Base-by-base conservation (phyloP, 805 yeast genomes). In the Candida ficus region DNA sequence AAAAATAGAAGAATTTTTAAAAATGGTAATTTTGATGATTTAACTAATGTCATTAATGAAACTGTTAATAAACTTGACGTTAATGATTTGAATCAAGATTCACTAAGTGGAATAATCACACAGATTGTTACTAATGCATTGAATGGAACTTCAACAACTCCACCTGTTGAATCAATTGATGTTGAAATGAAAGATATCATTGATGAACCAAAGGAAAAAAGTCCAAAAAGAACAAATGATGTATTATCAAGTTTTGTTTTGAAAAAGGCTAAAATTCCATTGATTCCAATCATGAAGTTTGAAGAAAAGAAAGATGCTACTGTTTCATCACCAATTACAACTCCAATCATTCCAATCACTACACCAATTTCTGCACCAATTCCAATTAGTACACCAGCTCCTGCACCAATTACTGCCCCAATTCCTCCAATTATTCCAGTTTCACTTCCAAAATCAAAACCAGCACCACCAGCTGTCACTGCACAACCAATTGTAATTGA, bases 1-100 rank as follows among this genome's bases (percentile, higher is more conserved):
- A 76, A 78, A 49, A 73, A 72, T 42, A 78, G 76, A 53, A 64
- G 95, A 39, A 48, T 78, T 29, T 65, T 69, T 38, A 71, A 75
- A 54, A 70, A 50, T 32, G 57, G 57, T 14, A 60, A 58, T 22
- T 38, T 54, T 29, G 62, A 58, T 35, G 61, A 58, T 22, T 39
- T 60, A 29, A 48, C 58, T 16, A 35, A 41, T 27, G 44, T 58
- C 16, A 52, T 62, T 28, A 48, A 53, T 32, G 58, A 55, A 36
- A 47, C 56, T 4, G 46, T 60, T 40, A 49, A 21, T 41, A 68
- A 66, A 20, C 68, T 82, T 17, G 62, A 68, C 5, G 71, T 78
- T 0, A 63, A 64, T 6, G 79, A 77, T 13, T 52, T 83, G 32
- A 64, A 67, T 21, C 58, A 57, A 6, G 57, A 60, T 25, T 47